Evolutionary conservation across 179 eudicot species (phyloP), one percentile per base, ranked within the genome.

Genomic region (Silene vulgaris): DNA sequence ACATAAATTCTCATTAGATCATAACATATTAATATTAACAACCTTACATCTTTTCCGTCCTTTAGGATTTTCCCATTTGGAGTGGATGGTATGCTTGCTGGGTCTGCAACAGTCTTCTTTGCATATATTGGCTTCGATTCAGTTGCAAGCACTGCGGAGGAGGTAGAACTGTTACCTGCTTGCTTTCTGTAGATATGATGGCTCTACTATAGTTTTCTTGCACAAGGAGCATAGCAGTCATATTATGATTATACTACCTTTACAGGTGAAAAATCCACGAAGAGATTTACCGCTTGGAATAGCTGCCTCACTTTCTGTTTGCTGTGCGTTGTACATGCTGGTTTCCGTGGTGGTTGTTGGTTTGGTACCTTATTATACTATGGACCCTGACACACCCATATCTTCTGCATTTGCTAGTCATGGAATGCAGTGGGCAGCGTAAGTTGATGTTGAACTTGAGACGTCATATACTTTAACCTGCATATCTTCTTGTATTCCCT

Each of bases 381-480:
- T 94, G 97, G 96, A 94, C 85, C 94, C 97, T 14, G 97, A 94
- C 80, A 94, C 98, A 5, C 98, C 98, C 56, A 92, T 94, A 76
- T 94, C 98, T 20, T 92, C 98, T 70, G 98, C 98, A 66, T 90
- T 94, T 81, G 79, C 97, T 68, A 86, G 87, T 79, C 87, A 88
- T 68, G 98, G 97, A 63, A 66, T 90, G 86, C 84, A 89, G 30
- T 94, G 98, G 98, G 98, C 98, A 77, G 91, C 94, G 98, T 94
- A 89, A 88, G 98, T 80, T 76, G 30, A 17, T 77, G 20, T n/a
- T 13, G 14, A 77, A 77, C 16, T 48, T 48, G n/a, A 29, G 9
- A 21, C 17, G 43, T 74, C 11, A 65, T 63, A 54, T 21, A 72
- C 76, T 17, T 23, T 23, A 23, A 23, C 26, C 26, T 23, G 26